Percentiles rank a stretch among this genome's conserved stretches.
Conservation (phyloP, 2,329 filamentous ascomycete genomes). For the Dissoconium aciculare region DNA sequence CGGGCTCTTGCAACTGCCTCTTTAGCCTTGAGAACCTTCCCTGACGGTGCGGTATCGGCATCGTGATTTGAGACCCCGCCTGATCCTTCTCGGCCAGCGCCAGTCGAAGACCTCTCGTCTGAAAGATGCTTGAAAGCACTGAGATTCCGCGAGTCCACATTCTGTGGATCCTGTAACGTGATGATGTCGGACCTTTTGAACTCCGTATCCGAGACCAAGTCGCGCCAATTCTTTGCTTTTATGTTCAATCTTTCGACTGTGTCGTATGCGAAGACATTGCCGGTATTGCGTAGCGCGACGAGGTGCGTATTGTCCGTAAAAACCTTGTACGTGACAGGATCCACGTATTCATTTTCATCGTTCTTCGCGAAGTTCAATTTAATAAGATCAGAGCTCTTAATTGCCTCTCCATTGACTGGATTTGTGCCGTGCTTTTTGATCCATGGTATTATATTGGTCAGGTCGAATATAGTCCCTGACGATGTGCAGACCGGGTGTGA, state of each 20-base stretch:
- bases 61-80: slow-evolving; percentile 57
- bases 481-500: slow-evolving; percentile 82
- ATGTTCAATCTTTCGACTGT: slow-evolving; percentile 91
- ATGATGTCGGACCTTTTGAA: slow-evolving; percentile 89
- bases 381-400: slow-evolving; percentile 71
- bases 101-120: slow-evolving; percentile 55
- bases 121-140: slow-evolving; percentile 79
- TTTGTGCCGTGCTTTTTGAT: slow-evolving; percentile 88
- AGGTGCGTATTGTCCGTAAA: slow-evolving; percentile 98
- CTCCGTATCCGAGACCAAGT: slow-evolving; percentile 72
- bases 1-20: slow-evolving; percentile 86
- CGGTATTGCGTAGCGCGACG: slow-evolving; percentile 69
- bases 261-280: slow-evolving; percentile 94
- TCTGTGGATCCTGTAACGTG: slow-evolving; percentile 89
- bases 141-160: slow-evolving; percentile 65
- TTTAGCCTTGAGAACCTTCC: slow-evolving; percentile 85
- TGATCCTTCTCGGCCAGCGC: slow-evolving; percentile 52
- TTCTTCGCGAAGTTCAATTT: slow-evolving; percentile 87
- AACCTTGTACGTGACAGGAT: slow-evolving; percentile 93
- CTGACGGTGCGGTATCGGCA: slow-evolving; percentile 56
- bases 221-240: slow-evolving; percentile 90
- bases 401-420: slow-evolving; percentile 65
- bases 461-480: slow-evolving; percentile 80
- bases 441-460: slow-evolving; percentile 89
- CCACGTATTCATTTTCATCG: slow-evolving; percentile 77